These are phyloP conservation scores for Leptosphaerulina australis DNA, from an alignment of 2,329 filamentous ascomycete species.

Conservation along the genomic window DNA sequence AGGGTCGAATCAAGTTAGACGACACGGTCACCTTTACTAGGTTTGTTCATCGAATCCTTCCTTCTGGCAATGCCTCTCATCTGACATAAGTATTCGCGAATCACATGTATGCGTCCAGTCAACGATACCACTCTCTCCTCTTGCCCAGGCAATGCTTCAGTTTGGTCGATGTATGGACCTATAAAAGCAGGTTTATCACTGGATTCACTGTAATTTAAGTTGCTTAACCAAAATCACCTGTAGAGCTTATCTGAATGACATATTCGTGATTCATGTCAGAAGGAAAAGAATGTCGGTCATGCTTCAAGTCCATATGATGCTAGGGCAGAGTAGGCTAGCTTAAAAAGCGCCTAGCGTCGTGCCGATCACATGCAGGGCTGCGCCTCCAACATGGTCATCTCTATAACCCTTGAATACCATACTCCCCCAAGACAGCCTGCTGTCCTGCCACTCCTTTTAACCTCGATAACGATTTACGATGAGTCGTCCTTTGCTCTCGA, in stretches of 20 bases:
- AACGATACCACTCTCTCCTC: too few relatives aligned
- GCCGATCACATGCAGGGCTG: slow-evolving; percentile 21
- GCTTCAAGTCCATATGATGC: slow-evolving; percentile 21
- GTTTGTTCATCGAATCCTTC: too few relatives aligned
- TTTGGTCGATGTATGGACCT: too few relatives aligned
- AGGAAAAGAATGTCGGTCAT: slow-evolving; percentile 9
- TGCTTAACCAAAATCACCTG: too few relatives aligned
- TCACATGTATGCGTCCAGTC: too few relatives aligned
- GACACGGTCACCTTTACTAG: too few relatives aligned
- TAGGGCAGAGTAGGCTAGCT: slow-evolving; percentile 15
- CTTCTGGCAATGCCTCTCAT: too few relatives aligned
- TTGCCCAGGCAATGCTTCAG: too few relatives aligned
- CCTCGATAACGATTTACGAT: not conserved
- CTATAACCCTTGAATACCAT: slow-evolving; percentile 16
- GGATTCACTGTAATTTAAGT: not conserved
- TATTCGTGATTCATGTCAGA: slow-evolving; percentile 2
- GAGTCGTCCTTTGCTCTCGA: slow-evolving; percentile 59
- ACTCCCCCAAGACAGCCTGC: slow-evolving; percentile 10
- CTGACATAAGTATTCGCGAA: too few relatives aligned
- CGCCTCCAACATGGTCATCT: slow-evolving; percentile 7
- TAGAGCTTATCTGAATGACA: not conserved
- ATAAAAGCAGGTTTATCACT: too few relatives aligned
- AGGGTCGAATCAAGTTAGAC: too few relatives aligned
- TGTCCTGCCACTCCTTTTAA: slow-evolving; percentile 23
- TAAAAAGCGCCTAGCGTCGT: slow-evolving; percentile 10